These are phyloP conservation scores for Tolypocladium nubicola DNA, from an alignment of 2,329 filamentous ascomycete genomes.

Conservation along the genomic window DNA sequence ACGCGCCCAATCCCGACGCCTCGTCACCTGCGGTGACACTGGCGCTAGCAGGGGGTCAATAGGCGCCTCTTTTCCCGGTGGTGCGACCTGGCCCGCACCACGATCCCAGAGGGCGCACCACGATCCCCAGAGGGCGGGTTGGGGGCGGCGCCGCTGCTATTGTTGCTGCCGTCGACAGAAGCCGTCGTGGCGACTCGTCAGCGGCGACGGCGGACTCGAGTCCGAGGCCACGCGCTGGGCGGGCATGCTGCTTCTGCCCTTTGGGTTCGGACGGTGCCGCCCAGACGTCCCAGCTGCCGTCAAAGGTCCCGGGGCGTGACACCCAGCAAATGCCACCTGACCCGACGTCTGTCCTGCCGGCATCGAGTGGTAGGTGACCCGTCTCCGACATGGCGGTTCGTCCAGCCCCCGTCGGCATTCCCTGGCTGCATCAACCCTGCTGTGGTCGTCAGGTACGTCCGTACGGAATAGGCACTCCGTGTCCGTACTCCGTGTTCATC, in stretches of 20 bases:
- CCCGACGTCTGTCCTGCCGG: neutral
- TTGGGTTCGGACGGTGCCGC: neutral
- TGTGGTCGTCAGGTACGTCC: too few relatives aligned
- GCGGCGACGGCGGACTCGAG: neutral
- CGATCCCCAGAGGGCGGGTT: neutral
- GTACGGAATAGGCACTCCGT: too few relatives aligned
- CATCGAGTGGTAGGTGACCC: neutral
- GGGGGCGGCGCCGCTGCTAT: neutral
- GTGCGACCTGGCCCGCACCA: neutral
- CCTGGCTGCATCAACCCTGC: neutral
- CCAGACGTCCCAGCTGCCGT: neutral
- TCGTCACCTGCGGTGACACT: conserved; percentile 3
- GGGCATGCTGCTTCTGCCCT: too few relatives aligned
- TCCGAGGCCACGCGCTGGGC: too few relatives aligned
- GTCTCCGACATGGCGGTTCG: neutral
- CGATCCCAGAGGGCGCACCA: too few relatives aligned
- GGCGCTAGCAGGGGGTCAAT: neutral
- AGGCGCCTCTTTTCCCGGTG: neutral
- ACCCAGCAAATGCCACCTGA: neutral
- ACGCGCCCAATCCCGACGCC: conserved; percentile 2
- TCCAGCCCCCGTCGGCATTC: neutral
- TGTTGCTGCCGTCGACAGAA: neutral
- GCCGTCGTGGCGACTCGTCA: neutral
- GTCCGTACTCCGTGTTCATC: too few relatives aligned
- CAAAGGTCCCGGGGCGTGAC: neutral